A percentile compares a stretch with the other conserved stretches of the same genome.
phyloP scores from a whole-genome alignment of 139 green algal species.

The Haematococcus lacustris region DNA sequence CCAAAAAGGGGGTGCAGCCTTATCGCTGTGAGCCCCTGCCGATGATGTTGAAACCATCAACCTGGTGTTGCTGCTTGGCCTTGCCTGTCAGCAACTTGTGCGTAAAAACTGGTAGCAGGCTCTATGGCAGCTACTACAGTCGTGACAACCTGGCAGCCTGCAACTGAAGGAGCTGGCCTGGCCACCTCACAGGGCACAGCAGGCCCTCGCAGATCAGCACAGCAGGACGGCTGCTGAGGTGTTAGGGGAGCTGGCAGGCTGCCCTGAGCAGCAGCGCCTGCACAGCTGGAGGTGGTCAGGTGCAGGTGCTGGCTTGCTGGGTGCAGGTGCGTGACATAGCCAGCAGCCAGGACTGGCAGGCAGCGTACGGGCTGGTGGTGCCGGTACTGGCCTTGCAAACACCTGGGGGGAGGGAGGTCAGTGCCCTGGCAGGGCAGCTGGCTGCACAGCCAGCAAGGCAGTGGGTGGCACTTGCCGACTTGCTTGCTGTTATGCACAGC shows the following conservation, averaged over 20 bases:
- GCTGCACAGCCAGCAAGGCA: neutral
- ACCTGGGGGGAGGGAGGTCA: constrained; percentile 12
- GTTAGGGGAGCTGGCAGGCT: too few relatives aligned
- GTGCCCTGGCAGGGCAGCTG: too few relatives aligned
- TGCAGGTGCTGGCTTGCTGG: constrained; percentile 5
- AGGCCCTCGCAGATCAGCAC: neutral
- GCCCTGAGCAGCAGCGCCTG: neutral
- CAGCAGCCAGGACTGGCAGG: constrained; percentile 28
- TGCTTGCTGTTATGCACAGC: neutral
- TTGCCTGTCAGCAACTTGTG: too few relatives aligned
- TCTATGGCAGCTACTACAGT: too few relatives aligned
- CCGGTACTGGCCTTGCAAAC: constrained; percentile 35
- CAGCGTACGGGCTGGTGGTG: constrained; percentile 23
- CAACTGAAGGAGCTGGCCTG: too few relatives aligned
- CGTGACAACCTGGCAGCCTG: too few relatives aligned
- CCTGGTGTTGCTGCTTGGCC: too few relatives aligned
- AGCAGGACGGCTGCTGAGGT: too few relatives aligned
- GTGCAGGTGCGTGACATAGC: constrained; percentile 42
- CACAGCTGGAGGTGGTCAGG: neutral
- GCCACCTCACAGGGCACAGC: neutral
- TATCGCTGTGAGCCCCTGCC: too few relatives aligned
- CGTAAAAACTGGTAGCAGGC: too few relatives aligned
- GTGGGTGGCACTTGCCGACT: neutral
- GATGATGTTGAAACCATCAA: too few relatives aligned
- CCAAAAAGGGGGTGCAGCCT: too few relatives aligned